Percentiles rank a stretch among this genome's conserved stretches.
These are phyloP conservation scores for Aspergillus novofumigatus DNA, from an alignment of 2,329 filamentous ascomycete species.

Conservation along the genomic window DNA sequence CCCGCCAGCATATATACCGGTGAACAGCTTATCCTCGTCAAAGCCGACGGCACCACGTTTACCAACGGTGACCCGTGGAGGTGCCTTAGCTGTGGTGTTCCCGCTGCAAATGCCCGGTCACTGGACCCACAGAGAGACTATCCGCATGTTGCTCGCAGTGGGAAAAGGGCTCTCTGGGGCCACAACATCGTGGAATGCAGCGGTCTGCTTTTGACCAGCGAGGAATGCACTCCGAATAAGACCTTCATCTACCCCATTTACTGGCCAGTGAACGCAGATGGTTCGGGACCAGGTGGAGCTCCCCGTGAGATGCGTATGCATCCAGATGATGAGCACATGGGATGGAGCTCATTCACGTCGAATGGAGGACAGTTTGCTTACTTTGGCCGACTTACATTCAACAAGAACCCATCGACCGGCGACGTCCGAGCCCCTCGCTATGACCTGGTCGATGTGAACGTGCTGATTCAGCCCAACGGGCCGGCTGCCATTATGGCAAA, in stretches of 20 bases:
- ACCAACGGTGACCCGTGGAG: constrained; percentile 46
- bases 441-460: constrained; percentile 39
- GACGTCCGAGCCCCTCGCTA: constrained; percentile 31
- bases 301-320: constrained; percentile 45
- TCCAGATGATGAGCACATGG: constrained; percentile 44
- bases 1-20: constrained; percentile 42
- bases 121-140: constrained; percentile 31
- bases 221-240: constrained; percentile 35
- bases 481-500: neutral
- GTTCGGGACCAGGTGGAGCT: constrained; percentile 24
- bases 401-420: constrained; percentile 30
- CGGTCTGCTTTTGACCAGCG: constrained; percentile 27
- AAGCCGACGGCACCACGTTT: constrained; percentile 40
- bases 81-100: constrained; percentile 45
- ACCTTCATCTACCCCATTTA: constrained; percentile 41
- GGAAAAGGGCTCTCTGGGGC: constrained; percentile 31
- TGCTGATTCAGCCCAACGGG: constrained; percentile 26
- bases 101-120: constrained; percentile 25
- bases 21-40: constrained; percentile 42
- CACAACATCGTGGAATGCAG: constrained; percentile 37
- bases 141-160: constrained; percentile 42
- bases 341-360: constrained; percentile 38
- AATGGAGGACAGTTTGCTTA: constrained; percentile 25
- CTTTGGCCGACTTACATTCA: constrained; percentile 41
- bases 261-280: constrained; percentile 33